Evolutionary conservation across 2,329 filamentous ascomycete species (phyloP).

Genomic region (Bisporella sp.): DNA sequence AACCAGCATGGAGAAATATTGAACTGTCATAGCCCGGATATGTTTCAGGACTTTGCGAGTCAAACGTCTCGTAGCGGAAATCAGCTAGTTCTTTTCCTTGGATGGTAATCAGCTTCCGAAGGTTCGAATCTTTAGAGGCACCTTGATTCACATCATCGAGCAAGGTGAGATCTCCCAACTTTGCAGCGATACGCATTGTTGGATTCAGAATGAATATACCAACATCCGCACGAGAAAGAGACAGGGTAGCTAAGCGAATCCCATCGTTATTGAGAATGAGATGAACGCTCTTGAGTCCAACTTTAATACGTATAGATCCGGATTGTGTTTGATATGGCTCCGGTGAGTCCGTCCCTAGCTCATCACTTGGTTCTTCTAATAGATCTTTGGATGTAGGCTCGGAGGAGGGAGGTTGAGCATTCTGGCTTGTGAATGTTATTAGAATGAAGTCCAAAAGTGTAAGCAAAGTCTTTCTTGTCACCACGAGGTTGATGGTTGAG

Average conservation of each 20-base stretch:
- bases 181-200: slow-evolving; percentile 80
- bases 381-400: slow-evolving; percentile 20
- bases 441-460: slow-evolving; percentile 93
- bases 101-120: slow-evolving; percentile 86
- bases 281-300: slow-evolving; percentile 86
- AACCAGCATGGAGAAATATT: slow-evolving; percentile 83
- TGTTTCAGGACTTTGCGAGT: slow-evolving; percentile 56
- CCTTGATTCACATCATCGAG: slow-evolving; percentile 93
- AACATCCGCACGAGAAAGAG: slow-evolving; percentile 86
- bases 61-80: slow-evolving; percentile 96
- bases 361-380: slow-evolving; percentile 31
- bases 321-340: slow-evolving; percentile 16
- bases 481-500: slow-evolving; percentile 92
- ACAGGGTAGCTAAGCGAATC: slow-evolving; percentile 85
- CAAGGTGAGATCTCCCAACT: slow-evolving; percentile 79
- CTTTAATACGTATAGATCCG: slow-evolving; percentile 74
- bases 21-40: slow-evolving; percentile 96
- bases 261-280: slow-evolving; percentile 97
- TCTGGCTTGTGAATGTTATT: slow-evolving; percentile 73
- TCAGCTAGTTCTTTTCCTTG: slow-evolving; percentile 93
- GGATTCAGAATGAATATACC: slow-evolving; percentile 75
- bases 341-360: neutral
- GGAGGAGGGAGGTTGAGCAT: slow-evolving; percentile 32
- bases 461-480: slow-evolving; percentile 86
- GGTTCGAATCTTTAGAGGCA: slow-evolving; percentile 69